phyloP scores from a whole-genome alignment of 2,329 filamentous ascomycete genomes.

The Metarhizium guizhouense region DNA sequence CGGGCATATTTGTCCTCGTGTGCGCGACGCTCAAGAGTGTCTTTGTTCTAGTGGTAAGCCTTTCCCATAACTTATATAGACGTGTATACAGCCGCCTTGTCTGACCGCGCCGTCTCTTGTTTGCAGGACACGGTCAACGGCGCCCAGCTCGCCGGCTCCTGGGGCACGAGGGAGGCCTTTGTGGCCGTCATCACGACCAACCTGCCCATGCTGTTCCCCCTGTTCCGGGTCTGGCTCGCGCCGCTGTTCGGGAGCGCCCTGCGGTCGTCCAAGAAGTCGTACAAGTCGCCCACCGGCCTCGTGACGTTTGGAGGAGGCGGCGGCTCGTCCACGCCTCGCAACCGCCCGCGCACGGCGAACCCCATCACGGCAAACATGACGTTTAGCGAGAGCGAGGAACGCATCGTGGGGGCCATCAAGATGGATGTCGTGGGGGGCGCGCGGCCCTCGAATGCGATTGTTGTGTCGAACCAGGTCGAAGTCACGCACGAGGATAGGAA shows the following conservation, averaged over 20 bases:
- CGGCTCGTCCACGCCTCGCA: constrained; percentile 18
- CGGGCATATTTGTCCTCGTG: constrained; percentile 29
- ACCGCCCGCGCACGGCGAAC: constrained; percentile 22
- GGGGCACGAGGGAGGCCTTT: constrained; percentile 25
- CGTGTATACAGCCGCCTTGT: no score
- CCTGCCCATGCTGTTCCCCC: constrained; percentile 32
- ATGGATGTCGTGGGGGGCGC: constrained; percentile 25
- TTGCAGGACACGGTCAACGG: constrained; percentile 22
- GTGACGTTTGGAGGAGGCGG: constrained; percentile 31
- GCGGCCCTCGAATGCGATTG: constrained; percentile 19
- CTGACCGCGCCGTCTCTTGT: not conserved
- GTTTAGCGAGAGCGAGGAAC: constrained; percentile 28
- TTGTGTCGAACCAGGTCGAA: constrained; percentile 33
- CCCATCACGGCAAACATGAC: constrained; percentile 27
- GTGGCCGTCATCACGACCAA: constrained; percentile 32
- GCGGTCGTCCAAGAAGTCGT: constrained; percentile 27
- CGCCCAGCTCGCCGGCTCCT: not conserved
- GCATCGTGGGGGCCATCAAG: constrained; percentile 31
- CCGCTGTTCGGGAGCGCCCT: constrained; percentile 14
- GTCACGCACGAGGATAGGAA: constrained; percentile 18
- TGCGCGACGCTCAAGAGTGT: constrained; percentile 28
- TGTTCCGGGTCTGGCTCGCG: constrained; percentile 11
- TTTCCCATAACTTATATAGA: not conserved
- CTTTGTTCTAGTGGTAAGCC: constrained; percentile 20
- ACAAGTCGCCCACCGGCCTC: constrained; percentile 27